These are phyloP conservation scores for Chenopodium quinoa DNA, from an alignment of 148 eudicot species.

Conservation along the genomic window DNA sequence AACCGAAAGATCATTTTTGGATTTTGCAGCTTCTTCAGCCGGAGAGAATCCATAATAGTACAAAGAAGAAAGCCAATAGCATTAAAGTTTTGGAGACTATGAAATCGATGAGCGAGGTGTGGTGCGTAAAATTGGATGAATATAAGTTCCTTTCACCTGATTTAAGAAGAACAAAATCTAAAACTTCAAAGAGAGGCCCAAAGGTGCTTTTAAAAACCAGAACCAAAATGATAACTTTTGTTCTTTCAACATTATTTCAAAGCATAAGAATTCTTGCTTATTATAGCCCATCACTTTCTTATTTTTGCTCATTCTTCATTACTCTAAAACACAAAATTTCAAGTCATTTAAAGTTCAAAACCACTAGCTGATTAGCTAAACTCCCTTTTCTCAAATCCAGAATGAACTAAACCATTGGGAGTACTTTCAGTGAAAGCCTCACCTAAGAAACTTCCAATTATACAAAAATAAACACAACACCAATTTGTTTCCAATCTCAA, in stretches of 20 bases:
- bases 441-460: too few species aligned
- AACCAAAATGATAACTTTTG: too few species aligned
- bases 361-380: not conserved
- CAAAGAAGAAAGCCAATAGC: not conserved
- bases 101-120: not conserved
- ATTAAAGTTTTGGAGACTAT: not conserved
- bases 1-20: not conserved
- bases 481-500: too few species aligned
- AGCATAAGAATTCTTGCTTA: not conserved
- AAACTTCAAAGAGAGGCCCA: not conserved
- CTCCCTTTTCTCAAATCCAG: not conserved
- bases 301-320: not conserved
- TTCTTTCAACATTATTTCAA: too few species aligned
- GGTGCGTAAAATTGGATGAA: not conserved
- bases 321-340: not conserved
- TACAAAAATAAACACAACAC: too few species aligned
- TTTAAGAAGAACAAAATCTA: not conserved
- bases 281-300: not conserved
- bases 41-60: not conserved
- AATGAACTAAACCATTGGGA: not conserved
- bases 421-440: too few species aligned
- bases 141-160: not conserved
- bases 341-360: not conserved
- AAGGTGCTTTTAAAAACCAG: not conserved
- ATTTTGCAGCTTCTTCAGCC: not conserved